phyloP scores from a whole-genome alignment of 169 alveolate species.

The Blepharisma undulans region DNA sequence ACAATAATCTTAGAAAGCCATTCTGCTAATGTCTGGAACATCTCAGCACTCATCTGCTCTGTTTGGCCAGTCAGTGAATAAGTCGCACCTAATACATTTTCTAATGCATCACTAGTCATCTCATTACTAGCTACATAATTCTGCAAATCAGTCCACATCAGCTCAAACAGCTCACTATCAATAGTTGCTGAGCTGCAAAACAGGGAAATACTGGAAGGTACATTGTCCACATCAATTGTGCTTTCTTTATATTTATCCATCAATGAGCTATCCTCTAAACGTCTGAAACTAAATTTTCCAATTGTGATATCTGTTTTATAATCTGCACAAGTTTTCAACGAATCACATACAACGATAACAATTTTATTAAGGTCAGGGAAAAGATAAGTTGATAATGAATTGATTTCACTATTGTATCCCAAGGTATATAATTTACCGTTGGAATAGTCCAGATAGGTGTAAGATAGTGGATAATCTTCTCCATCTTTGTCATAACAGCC shows the following conservation, averaged over 20 bases:
- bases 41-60: background rate
- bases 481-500: background rate
- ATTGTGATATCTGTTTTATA: background rate
- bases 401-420: background rate
- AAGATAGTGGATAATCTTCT: background rate
- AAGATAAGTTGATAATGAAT: background rate
- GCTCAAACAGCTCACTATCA: background rate
- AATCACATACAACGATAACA: background rate
- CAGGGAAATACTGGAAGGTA: background rate
- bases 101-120: background rate
- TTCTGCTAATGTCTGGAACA: background rate
- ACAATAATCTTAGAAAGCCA: background rate
- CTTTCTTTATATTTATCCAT: background rate
- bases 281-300: background rate
- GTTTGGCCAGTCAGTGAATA: background rate
- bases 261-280: background rate
- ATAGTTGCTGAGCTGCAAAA: background rate
- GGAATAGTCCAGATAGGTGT: background rate
- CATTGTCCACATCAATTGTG: background rate
- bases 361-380: background rate
- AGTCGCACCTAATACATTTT: background rate
- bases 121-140: background rate
- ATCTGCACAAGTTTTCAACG: background rate
- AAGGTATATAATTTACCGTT: background rate
- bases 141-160: background rate